phyloP scores from a whole-genome alignment of 2,329 filamentous ascomycete species.

The Akanthomyces muscarius region DNA sequence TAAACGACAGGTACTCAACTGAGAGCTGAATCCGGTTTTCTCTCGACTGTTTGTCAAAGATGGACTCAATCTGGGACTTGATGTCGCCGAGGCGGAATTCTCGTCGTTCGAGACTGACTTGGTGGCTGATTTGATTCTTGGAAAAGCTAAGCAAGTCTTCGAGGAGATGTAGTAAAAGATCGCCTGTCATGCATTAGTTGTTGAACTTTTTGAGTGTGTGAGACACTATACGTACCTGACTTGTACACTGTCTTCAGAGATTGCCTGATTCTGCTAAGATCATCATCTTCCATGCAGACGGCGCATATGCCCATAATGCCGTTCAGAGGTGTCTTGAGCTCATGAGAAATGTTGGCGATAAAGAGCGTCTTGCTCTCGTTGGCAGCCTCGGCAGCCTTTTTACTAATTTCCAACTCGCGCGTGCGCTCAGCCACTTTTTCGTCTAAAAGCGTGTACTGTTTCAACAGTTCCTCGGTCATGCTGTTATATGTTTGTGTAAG shows the following conservation, averaged over 20 bases:
- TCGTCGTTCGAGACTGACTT: constrained; percentile 74
- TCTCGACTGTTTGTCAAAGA: constrained; percentile 85
- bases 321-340: constrained; percentile 91
- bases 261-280: constrained; percentile 71
- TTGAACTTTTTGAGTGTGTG: too few relatives aligned
- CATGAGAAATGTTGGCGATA: constrained; percentile 86
- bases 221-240: constrained; percentile 47
- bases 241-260: constrained; percentile 87
- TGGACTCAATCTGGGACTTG: constrained; percentile 74
- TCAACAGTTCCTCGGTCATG: constrained; percentile 85
- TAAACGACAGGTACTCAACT: constrained; percentile 54
- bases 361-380: constrained; percentile 97
- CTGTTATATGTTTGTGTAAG: constrained; percentile 83
- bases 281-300: constrained; percentile 88
- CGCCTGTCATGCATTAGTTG: constrained; percentile 37
- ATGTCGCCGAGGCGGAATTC: constrained; percentile 83
- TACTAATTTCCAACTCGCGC: constrained; percentile 79
- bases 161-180: constrained; percentile 77
- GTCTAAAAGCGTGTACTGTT: constrained; percentile 81
- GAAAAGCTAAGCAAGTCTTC: constrained; percentile 90
- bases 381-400: constrained; percentile 88
- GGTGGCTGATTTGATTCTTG: constrained; percentile 90
- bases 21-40: constrained; percentile 72
- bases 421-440: constrained; percentile 81
- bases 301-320: constrained; percentile 94